Evolutionary conservation across 352 stramenopile genomes (phyloP).

Genomic region (Phytophthora podocarpi): DNA sequence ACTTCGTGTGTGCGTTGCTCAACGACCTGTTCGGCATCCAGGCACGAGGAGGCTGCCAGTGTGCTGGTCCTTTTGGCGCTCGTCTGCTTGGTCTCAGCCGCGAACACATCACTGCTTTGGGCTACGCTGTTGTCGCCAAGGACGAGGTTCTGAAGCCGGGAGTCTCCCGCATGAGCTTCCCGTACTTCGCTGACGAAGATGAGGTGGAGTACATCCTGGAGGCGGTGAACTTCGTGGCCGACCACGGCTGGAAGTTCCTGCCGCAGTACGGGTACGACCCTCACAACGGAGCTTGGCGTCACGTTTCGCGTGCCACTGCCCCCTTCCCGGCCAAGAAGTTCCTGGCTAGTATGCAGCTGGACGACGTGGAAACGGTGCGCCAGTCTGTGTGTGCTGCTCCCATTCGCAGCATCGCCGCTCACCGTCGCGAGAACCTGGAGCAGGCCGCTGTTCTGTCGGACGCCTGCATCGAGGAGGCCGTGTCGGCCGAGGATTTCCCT

Average conservation of each 20-base stretch:
- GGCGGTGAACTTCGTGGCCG: conserved; percentile 93
- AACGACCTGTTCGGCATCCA: conserved; percentile 99
- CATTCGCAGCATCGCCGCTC: conserved; percentile 24
- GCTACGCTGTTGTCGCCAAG: conserved; percentile 88
- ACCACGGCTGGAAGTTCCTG: conserved; percentile 93
- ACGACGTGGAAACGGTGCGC: conserved; percentile 26
- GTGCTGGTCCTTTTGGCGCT: conserved; percentile 94
- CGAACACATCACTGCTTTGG: conserved; percentile 68
- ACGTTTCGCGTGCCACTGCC: conserved; percentile 40
- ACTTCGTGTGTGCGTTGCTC: conserved; percentile 97
- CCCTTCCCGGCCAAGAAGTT: conserved; percentile 30
- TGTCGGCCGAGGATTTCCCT: conserved; percentile 3
- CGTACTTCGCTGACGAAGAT: conserved; percentile 81
- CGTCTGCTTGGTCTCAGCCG: conserved; percentile 91
- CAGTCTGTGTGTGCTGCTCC: conserved; percentile 23
- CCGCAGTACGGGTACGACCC: conserved; percentile 95
- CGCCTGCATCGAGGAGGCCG: conserved; percentile 28
- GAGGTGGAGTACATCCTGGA: conserved; percentile 94
- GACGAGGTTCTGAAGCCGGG: conserved; percentile 95
- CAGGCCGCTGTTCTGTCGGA: conserved; percentile 29
- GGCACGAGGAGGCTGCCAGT: conserved; percentile 61
- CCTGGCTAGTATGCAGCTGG: conserved; percentile 35
- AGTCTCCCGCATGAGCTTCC: conserved; percentile 94
- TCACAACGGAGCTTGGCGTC: conserved; percentile 92
- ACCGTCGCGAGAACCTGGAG: conserved; percentile 35